A percentile compares a stretch with the other conserved stretches of the same genome.
phyloP scores from a whole-genome alignment of 1,284 basidiomycete genomes.

The Puccinia hordei region DNA sequence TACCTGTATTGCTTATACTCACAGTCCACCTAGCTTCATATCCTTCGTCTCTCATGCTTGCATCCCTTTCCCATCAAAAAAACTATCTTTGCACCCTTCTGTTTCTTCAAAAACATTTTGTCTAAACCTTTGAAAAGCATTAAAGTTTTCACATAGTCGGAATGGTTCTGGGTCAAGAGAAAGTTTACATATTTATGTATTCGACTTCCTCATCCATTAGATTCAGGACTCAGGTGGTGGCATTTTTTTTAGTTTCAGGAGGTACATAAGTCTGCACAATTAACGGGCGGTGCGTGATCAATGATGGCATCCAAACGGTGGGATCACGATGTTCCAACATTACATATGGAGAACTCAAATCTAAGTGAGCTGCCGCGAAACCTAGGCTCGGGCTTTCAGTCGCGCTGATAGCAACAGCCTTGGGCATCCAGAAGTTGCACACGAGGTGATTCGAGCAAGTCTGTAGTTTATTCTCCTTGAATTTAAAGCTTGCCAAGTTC shows the following conservation, averaged over 20 bases:
- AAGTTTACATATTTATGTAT: neutral
- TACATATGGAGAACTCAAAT: neutral
- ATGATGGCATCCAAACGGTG: neutral
- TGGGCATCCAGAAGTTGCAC: neutral
- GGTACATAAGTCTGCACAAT: neutral
- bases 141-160: neutral
- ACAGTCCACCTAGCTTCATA: neutral
- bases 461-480: neutral
- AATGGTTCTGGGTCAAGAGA: neutral
- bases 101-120: too few relatives aligned
- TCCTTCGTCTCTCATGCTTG: neutral
- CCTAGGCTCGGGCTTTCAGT: neutral
- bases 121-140: neutral
- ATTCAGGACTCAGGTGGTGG: neutral
- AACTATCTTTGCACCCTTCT: neutral
- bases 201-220: conserved; percentile 5
- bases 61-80: neutral
- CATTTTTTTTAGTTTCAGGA: neutral
- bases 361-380: too few relatives aligned
- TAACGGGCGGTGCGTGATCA: neutral
- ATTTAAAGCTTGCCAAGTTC: neutral
- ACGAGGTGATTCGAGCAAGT: neutral
- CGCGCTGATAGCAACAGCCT: neutral
- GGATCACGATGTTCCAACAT: neutral
- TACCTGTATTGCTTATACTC: conserved; percentile 8